A percentile compares a stretch with the other conserved stretches of the same genome.
Conservation (phyloP, 2,329 filamentous ascomycete genomes). For the Trichoderma koningiopsis region DNA sequence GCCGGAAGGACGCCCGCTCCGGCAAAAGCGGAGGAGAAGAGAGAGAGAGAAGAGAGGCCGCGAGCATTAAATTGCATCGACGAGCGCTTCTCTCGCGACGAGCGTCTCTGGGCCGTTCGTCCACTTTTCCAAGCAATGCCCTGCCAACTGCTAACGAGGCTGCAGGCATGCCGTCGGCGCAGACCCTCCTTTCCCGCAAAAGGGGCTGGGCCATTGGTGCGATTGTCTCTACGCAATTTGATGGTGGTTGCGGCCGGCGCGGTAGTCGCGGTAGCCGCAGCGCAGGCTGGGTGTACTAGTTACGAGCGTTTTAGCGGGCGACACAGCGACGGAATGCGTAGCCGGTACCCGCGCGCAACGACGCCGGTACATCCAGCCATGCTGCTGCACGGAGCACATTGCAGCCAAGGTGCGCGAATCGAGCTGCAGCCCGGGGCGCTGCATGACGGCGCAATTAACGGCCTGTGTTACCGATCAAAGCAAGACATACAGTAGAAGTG, state of each 20-base stretch:
- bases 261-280: conserved; percentile 6
- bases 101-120: conserved; percentile 18
- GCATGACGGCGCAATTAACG: conserved; percentile 19
- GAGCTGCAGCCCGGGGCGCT: conserved; percentile 14
- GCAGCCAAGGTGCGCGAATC: background rate
- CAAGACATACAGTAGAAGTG: background rate
- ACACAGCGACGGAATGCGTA: background rate
- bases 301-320: background rate
- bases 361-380: background rate
- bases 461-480: background rate
- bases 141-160: conserved; percentile 7
- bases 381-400: conserved; percentile 5
- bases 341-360: background rate
- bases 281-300: background rate
- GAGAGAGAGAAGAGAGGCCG: background rate
- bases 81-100: conserved; percentile 15
- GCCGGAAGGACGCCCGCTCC: conserved; percentile 20
- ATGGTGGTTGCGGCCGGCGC: background rate
- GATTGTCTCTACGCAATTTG: conserved; percentile 20
- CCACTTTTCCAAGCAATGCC: conserved; percentile 16
- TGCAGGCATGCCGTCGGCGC: conserved; percentile 21
- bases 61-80: background rate
- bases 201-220: conserved; percentile 26
- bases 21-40: conserved; percentile 21
- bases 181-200: conserved; percentile 23